phyloP scores from a whole-genome alignment of 805 yeast genomes.

The Lipomyces spencermartinsiae region DNA sequence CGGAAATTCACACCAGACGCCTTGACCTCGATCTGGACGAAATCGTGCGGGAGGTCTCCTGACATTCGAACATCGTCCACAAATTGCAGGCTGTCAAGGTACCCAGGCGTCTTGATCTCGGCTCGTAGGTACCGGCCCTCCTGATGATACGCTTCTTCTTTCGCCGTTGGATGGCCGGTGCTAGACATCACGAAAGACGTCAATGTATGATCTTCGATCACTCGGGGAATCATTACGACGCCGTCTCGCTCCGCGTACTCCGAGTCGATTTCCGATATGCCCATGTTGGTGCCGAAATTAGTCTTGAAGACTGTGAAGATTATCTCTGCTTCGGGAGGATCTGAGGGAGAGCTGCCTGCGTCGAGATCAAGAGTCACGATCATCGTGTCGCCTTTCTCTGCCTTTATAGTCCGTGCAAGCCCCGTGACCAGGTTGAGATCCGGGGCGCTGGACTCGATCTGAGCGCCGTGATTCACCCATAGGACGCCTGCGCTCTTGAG shows the following conservation, averaged over 20 bases:
- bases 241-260: background rate
- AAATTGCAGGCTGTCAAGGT: background rate
- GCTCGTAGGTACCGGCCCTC: background rate
- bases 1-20: background rate
- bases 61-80: background rate
- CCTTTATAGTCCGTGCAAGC: background rate
- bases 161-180: background rate
- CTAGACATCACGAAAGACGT: background rate
- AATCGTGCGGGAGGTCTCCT: background rate
- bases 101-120: background rate
- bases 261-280: constrained; percentile 1
- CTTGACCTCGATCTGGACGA: background rate
- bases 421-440: background rate
- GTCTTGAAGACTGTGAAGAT: background rate
- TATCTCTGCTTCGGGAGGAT: background rate
- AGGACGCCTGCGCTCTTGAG: background rate
- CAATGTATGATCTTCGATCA: background rate
- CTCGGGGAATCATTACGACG: background rate
- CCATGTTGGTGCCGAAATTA: background rate
- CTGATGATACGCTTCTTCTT: background rate
- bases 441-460: background rate
- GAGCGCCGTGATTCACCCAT: background rate
- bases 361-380: background rate
- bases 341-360: background rate
- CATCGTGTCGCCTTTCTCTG: background rate